phyloP scores from a whole-genome alignment of 208 protist genomes.

The Leishmania tropica region DNA sequence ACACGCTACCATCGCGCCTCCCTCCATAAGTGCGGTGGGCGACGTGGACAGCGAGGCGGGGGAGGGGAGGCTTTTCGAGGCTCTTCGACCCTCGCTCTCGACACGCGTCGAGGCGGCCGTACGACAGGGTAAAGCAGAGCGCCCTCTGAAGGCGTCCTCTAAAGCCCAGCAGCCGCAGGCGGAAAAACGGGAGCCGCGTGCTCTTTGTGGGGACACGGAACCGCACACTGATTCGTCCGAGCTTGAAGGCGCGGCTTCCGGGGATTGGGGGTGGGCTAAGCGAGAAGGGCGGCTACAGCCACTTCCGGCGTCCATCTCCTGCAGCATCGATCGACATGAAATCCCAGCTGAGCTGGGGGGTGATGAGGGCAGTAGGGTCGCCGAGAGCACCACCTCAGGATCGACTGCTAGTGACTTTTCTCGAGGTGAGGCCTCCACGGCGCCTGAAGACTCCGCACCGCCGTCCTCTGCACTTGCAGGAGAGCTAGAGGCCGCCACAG shows the following conservation, averaged over 20 bases:
- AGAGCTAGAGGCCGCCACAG: not conserved
- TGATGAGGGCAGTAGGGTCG: not conserved
- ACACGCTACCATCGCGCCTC: slow-evolving; percentile 28
- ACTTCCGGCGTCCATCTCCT: slow-evolving; percentile 32
- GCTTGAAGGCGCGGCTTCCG: not conserved
- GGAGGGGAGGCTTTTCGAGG: slow-evolving; percentile 9
- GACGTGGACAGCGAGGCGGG: not conserved
- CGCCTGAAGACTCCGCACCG: not conserved
- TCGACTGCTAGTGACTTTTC: not conserved
- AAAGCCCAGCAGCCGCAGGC: not conserved
- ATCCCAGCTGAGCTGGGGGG: slow-evolving; percentile 47
- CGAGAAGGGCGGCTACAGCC: slow-evolving; percentile 25
- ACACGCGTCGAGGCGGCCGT: slow-evolving; percentile 35
- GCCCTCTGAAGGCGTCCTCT: slow-evolving; percentile 6
- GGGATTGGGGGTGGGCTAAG: slow-evolving; percentile 19
- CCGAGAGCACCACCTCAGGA: not conserved
- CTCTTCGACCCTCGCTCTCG: slow-evolving; percentile 30
- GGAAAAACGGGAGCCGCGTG: not conserved
- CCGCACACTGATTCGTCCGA: not conserved
- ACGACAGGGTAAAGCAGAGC: slow-evolving; percentile 18
- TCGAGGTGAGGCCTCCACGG: not conserved
- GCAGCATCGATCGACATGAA: slow-evolving; percentile 55
- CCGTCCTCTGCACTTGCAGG: not conserved
- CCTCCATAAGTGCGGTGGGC: not conserved
- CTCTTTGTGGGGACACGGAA: not conserved